Base-by-base conservation (phyloP, 2,329 filamentous ascomycete genomes). In the Aulographum hederae region DNA sequence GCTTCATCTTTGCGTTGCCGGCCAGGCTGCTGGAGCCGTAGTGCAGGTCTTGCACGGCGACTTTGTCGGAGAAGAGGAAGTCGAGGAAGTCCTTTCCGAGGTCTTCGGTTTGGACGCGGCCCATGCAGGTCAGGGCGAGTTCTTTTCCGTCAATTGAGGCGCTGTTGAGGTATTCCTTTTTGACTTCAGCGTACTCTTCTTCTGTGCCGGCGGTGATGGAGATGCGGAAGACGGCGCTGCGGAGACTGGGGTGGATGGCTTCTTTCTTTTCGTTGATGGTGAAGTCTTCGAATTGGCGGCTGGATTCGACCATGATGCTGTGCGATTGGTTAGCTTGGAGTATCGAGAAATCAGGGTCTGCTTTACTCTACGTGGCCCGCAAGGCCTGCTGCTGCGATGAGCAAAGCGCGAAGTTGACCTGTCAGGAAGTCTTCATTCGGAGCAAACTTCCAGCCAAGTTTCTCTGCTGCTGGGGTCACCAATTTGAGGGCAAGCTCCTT, bases 81-180 rank as follows among this genome's bases (percentile, higher is more conserved):
- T 75, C 43, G 62, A 78, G 47, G 66, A 74, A 64, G 46, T 75
- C 56, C 34, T 66, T 59, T 28, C 91, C 72, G 18, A 94, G 60
- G 6, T 72, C 67, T 1, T 61, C 49, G 34, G 81, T 70, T 43
- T 76, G 74, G 14, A 78, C 73, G 25, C 73, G 70, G 20, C 84
- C 82, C 28, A 98, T 66, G 3, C 78, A 71, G 23, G 68, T 62
- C 3, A 95, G 67, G 41, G 73, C 78, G 40, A 92, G 78, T 42
- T 93, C 84, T 54, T 85, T 91, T 44, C 84, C 85, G 45, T 95
- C 89, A 23, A 94, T 74, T 5, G 84, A 81, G 32, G 77, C 76
- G 10, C 82, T 89, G 31, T 63, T 73, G 39, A 72, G 65, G 65
- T 81, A 95, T 51, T 94, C 85, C 33, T 81, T 71, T 60, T 86